Percentiles rank a stretch among this genome's conserved stretches.
Evolutionary conservation across 345 rosid species (phyloP).

Genomic region (Salix arbutifolia): DNA sequence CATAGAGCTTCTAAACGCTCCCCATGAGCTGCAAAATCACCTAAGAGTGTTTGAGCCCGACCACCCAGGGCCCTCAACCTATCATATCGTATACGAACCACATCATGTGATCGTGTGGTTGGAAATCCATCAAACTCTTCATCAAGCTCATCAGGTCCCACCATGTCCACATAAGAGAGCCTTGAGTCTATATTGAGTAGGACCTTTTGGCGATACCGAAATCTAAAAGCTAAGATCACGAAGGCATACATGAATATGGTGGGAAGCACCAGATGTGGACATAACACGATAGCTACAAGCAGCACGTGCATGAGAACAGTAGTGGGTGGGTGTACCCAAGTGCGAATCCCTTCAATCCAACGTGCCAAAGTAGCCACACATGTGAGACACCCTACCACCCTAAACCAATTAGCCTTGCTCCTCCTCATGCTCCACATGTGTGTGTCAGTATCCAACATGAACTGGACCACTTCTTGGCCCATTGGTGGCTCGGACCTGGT

Average conservation of each 20-base stretch:
- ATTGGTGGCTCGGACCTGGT: conserved; percentile 71
- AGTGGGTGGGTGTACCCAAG: conserved; percentile 70
- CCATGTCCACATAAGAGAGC: conserved; percentile 58
- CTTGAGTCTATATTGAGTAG: conserved; percentile 56
- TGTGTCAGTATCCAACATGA: conserved; percentile 70
- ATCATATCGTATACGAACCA: conserved; percentile 65
- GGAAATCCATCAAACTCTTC: conserved; percentile 89
- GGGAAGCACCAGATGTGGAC: conserved; percentile 77
- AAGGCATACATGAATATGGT: conserved; percentile 83
- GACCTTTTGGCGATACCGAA: conserved; percentile 51
- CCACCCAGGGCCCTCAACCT: conserved; percentile 79
- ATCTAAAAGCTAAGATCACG: conserved; percentile 47
- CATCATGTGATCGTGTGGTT: conserved; percentile 46
- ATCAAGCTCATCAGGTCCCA: conserved; percentile 69
- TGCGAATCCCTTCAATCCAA: conserved; percentile 65
- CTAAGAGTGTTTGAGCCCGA: conserved; percentile 66
- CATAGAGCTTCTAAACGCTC: conserved; percentile 74
- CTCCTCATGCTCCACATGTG: conserved; percentile 93
- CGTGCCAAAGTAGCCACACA: conserved; percentile 57
- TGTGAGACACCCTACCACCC: conserved; percentile 65
- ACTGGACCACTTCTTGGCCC: conserved; percentile 85
- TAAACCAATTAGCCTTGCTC: conserved; percentile 90
- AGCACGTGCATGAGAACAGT: conserved; percentile 62
- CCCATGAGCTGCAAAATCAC: conserved; percentile 85
- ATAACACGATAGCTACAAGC: conserved; percentile 58